Evolutionary conservation across 257 asterid genomes (phyloP).

Genomic region (Anisodus acutangulus): DNA sequence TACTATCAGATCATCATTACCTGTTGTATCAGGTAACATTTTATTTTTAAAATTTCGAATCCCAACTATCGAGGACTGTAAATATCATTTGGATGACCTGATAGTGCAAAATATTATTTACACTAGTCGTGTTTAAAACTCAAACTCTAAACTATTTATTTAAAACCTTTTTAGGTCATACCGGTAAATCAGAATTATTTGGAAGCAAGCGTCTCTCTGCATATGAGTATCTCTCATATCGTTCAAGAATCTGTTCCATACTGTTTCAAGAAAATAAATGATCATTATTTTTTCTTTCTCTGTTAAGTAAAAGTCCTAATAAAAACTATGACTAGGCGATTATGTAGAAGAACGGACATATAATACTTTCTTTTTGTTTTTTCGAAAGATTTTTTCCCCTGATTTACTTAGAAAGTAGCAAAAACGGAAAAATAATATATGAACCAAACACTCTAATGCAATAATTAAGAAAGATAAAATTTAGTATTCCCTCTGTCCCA

Average conservation of each 20-base stretch:
- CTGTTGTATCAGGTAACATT: neutral
- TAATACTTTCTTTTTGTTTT: no score
- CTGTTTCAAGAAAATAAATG: slow-evolving; percentile 42
- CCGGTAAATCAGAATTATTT: slow-evolving; percentile 61
- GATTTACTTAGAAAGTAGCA: no score
- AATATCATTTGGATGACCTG: neutral
- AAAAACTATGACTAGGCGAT: neutral
- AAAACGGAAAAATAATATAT: no score
- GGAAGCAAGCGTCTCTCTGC: slow-evolving; percentile 71
- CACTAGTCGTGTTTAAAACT: neutral
- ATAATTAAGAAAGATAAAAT: no score
- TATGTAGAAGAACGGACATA: neutral
- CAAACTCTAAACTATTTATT: neutral
- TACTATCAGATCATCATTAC: neutral
- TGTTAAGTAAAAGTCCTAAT: neutral
- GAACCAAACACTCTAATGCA: no score
- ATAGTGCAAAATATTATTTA: neutral
- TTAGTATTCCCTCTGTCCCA: no score
- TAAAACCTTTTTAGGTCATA: slow-evolving; percentile 22
- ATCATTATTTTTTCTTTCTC: neutral
- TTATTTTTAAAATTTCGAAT: neutral
- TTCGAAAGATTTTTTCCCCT: no score
- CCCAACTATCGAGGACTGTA: accelerated
- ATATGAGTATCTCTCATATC: slow-evolving; percentile 82
- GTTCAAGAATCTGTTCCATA: slow-evolving; percentile 89